These are phyloP conservation scores for Quercus wislizeni DNA, from an alignment of 306 rosid species.

Conservation along the genomic window DNA sequence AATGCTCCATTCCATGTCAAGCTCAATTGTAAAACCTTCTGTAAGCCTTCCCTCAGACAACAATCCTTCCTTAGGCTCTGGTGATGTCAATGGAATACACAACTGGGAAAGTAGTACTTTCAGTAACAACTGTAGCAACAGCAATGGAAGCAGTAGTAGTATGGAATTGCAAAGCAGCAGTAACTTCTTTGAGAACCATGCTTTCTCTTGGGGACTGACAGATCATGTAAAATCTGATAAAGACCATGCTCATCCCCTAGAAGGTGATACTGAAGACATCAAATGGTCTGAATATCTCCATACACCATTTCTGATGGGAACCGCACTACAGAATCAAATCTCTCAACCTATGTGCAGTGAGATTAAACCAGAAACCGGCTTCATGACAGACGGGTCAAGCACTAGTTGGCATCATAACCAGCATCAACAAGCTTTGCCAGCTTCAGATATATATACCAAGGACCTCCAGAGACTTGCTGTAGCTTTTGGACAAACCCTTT, in stretches of 20 bases:
- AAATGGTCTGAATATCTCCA: conserved; percentile 78
- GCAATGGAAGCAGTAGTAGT: conserved; percentile 37
- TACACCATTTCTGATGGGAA: conserved; percentile 47
- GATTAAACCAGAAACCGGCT: conserved; percentile 53
- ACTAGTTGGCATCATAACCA: conserved; percentile 42
- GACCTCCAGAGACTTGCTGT: conserved; percentile 77
- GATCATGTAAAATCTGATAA: conserved; percentile 39
- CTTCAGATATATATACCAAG: conserved; percentile 55
- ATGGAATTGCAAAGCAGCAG: conserved; percentile 32
- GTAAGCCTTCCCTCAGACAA: conserved; percentile 47
- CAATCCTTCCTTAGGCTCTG: conserved; percentile 35
- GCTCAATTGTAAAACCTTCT: conserved; percentile 43
- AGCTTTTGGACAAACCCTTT: conserved; percentile 80
- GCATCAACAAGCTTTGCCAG: conserved; percentile 41
- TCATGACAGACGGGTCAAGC: conserved; percentile 29
- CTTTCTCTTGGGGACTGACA: conserved; percentile 41
- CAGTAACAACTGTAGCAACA: conserved; percentile 30
- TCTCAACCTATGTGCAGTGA: conserved; percentile 37
- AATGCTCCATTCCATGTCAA: conserved; percentile 42
- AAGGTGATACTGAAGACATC: conserved; percentile 45
- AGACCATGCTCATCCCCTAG: conserved; percentile 27
- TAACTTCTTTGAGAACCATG: conserved; percentile 30
- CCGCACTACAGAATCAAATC: conserved; percentile 37
- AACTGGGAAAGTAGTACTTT: conserved; percentile 46
- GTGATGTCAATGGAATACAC: conserved; percentile 36